Evolutionary conservation across 2,329 filamentous ascomycete genomes (phyloP).

Genomic region (Aspergillus cejpii): DNA sequence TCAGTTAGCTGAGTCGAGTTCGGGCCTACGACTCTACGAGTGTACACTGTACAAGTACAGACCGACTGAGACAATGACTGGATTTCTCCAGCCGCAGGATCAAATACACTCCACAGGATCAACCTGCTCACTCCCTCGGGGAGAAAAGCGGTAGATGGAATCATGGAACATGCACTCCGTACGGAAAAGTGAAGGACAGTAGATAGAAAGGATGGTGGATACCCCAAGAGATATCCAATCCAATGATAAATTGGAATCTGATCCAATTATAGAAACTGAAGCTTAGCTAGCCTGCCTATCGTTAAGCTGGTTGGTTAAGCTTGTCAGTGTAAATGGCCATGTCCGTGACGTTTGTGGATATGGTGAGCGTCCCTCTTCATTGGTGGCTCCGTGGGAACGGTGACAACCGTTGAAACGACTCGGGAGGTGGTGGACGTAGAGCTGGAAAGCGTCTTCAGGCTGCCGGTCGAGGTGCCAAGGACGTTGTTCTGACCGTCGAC

Average conservation of each 20-base stretch:
- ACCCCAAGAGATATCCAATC: background rate
- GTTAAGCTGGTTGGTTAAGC: too few relatives aligned
- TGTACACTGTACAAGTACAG: too few relatives aligned
- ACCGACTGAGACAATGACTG: background rate
- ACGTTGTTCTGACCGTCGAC: constrained; percentile 23
- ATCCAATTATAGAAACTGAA: background rate
- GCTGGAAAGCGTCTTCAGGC: constrained; percentile 21
- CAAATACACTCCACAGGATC: too few relatives aligned
- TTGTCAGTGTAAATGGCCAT: constrained; percentile 14
- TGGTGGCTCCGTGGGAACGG: constrained; percentile 12
- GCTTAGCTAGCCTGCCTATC: too few relatives aligned
- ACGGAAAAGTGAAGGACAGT: constrained; percentile 6
- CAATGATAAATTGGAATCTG: background rate
- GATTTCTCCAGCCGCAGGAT: too few relatives aligned
- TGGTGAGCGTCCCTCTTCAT: constrained; percentile 19
- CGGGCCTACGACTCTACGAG: too few relatives aligned
- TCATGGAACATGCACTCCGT: constrained; percentile 13
- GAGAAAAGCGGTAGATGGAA: constrained; percentile 3
- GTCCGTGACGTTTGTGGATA: constrained; percentile 22
- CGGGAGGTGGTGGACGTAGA: constrained; percentile 18
- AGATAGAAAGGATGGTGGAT: background rate
- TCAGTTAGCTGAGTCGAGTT: background rate
- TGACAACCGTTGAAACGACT: constrained; percentile 21
- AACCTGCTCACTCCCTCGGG: background rate
- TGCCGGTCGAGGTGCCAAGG: constrained; percentile 22